These are phyloP conservation scores for Fusarium clavum DNA, from an alignment of 2,329 filamentous ascomycete species.

Conservation along the genomic window DNA sequence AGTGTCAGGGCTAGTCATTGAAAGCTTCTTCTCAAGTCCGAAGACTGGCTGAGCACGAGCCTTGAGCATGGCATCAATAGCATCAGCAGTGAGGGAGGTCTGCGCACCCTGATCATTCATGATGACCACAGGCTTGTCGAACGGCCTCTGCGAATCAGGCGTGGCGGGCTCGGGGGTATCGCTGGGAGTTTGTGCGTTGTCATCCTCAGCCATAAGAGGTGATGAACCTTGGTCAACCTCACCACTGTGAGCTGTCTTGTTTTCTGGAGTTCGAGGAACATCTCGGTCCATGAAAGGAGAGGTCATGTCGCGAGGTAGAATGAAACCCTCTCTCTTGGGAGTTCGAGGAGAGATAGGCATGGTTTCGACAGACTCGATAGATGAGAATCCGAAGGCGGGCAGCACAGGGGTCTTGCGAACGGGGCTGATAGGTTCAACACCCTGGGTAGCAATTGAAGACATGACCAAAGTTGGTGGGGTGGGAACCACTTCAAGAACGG, in stretches of 20 bases:
- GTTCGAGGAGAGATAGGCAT: slow-evolving; percentile 61
- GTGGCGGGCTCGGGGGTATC: slow-evolving; percentile 57
- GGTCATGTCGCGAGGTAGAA: slow-evolving; percentile 62
- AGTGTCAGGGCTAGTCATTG: slow-evolving; percentile 50
- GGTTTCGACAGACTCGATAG: slow-evolving; percentile 60
- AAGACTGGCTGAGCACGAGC: slow-evolving; percentile 47
- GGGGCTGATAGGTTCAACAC: slow-evolving; percentile 55
- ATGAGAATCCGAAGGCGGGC: slow-evolving; percentile 57
- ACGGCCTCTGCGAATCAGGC: slow-evolving; percentile 67
- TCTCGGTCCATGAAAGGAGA: slow-evolving; percentile 47
- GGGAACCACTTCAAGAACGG: slow-evolving; percentile 43
- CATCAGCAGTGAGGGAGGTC: slow-evolving; percentile 83
- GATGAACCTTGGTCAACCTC: slow-evolving; percentile 56
- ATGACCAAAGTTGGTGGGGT: slow-evolving; percentile 49
- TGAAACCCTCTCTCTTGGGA: slow-evolving; percentile 66
- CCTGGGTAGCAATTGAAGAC: slow-evolving; percentile 53
- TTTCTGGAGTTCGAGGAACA: slow-evolving; percentile 55
- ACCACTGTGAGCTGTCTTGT: slow-evolving; percentile 56
- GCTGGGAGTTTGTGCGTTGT: slow-evolving; percentile 66
- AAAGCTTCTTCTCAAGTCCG: slow-evolving; percentile 53
- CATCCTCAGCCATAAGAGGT: slow-evolving; percentile 72
- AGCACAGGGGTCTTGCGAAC: slow-evolving; percentile 37
- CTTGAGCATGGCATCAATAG: slow-evolving; percentile 81
- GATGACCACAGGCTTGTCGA: slow-evolving; percentile 59
- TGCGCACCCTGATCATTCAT: slow-evolving; percentile 81